These are phyloP conservation scores for Aspergillus candidus DNA, from an alignment of 2,329 filamentous ascomycete species.

Conservation along the genomic window DNA sequence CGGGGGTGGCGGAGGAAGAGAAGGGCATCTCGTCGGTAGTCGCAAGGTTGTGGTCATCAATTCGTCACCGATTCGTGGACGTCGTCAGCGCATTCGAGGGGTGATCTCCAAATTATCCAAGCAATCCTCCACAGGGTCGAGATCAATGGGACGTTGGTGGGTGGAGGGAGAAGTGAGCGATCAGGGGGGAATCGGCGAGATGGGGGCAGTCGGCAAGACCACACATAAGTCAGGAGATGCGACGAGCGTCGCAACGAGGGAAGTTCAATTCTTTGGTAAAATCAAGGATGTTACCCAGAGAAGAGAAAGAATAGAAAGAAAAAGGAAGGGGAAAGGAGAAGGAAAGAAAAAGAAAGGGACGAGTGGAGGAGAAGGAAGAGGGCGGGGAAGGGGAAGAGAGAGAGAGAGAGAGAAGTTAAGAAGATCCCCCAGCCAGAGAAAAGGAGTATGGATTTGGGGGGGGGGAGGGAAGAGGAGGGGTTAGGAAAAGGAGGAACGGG, in stretches of 20 bases:
- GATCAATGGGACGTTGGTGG: constrained; percentile 6
- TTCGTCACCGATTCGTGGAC: constrained; percentile 18
- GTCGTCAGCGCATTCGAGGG: constrained; percentile 19
- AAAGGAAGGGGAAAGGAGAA: neutral
- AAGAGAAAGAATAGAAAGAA: neutral
- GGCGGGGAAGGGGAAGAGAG: neutral
- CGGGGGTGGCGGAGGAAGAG: constrained; percentile 25
- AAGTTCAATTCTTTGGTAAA: neutral
- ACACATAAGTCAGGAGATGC: constrained; percentile 19
- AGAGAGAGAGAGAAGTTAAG: constrained; percentile 9
- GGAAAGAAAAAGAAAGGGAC: neutral
- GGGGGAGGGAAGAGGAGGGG: constrained; percentile 1
- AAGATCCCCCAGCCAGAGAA: neutral
- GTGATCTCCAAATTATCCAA: constrained; percentile 8
- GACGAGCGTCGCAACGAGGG: constrained; percentile 14
- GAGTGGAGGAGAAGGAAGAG: neutral
- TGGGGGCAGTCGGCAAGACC: constrained; percentile 9
- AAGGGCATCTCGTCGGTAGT: constrained; percentile 25
- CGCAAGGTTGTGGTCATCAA: constrained; percentile 18
- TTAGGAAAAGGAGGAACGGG: constrained; percentile 5
- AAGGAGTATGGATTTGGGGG: constrained; percentile 1
- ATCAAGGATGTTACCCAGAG: neutral
- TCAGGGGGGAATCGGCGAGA: constrained; percentile 10
- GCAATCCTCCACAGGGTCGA: constrained; percentile 2
- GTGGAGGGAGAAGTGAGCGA: constrained; percentile 7